Evolutionary conservation across 441 rosid genomes (phyloP), one percentile per base, ranked within the genome.

Genomic region (Jatropha podagrica): DNA sequence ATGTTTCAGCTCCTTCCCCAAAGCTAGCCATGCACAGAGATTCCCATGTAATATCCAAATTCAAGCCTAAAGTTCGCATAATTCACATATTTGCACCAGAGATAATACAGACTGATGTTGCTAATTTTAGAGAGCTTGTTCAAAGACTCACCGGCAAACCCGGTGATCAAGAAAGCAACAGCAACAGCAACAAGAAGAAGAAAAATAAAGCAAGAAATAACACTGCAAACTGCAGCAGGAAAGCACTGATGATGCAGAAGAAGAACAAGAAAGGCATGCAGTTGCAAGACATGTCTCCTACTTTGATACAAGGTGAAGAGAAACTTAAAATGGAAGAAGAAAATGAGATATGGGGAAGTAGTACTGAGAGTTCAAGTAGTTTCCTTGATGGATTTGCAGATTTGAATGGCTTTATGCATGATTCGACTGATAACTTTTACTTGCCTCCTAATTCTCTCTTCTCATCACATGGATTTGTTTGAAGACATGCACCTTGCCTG

Each of bases 51-150:
- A 67, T 79, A 48, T 71, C 84, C 74, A 79, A 82, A 66, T 59
- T 61, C 68, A 79, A 82, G 73, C 87, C 97, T 9, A 90, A 89
- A 80, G 88, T 93, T 27, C 88, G 97, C 59, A 90, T 93, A 48
- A 91, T 91, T 77, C 98, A 91, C 86, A 85, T 93, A 73, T 88
- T 87, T 74, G 92, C 95, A 44, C 98, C 98, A 3, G 92, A 90
- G 85, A 90, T 93, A 85, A 92, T 92, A 85, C 87, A 90, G 84
- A 93, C 98, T 12, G 93, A 91, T 79, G 92, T 80, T 13, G 89
- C 88, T 15, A 89, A 93, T 85, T 93, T 93, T 76, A 85, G 98
- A 66, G 97, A 87, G 72, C 86, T 93, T 40, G 97, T 93, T 9
- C 98, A 93, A 56, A 86, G 91, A 73, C 96, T 93, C 75, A 91